Percentiles rank a stretch among this genome's conserved stretches.
These are phyloP conservation scores for Didymella lethalis DNA, from an alignment of 2,329 filamentous ascomycete species.

Conservation along the genomic window DNA sequence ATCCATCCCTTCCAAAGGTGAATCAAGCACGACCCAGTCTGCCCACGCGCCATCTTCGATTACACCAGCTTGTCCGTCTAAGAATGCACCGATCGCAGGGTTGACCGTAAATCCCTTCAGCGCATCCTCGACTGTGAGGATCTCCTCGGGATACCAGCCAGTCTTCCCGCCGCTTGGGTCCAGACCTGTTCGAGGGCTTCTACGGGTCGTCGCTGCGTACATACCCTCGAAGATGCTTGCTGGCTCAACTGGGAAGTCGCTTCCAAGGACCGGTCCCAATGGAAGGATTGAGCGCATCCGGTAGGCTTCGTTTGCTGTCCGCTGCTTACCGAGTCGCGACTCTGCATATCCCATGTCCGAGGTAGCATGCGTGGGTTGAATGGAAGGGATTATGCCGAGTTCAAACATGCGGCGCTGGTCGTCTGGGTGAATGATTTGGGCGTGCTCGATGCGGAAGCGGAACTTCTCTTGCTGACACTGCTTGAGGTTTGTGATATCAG, in stretches of 20 bases:
- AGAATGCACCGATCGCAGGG: constrained; percentile 66
- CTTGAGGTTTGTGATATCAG: constrained; percentile 41
- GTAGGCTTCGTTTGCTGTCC: constrained; percentile 67
- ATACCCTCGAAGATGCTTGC: constrained; percentile 72
- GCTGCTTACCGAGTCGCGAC: constrained; percentile 63
- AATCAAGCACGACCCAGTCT: constrained; percentile 75
- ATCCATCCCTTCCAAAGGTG: constrained; percentile 60
- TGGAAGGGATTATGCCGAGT: constrained; percentile 70
- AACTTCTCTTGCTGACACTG: constrained; percentile 64
- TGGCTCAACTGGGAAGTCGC: constrained; percentile 76
- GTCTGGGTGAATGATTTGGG: constrained; percentile 72
- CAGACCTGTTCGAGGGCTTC: constrained; percentile 60
- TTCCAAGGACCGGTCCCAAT: constrained; percentile 66
- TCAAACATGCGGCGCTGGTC: constrained; percentile 68
- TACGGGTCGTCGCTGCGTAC: constrained; percentile 71
- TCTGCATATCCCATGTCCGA: constrained; percentile 74
- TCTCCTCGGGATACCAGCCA: constrained; percentile 69
- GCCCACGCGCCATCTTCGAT: constrained; percentile 69
- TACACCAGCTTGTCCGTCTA: constrained; percentile 66
- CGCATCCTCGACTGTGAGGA: constrained; percentile 66
- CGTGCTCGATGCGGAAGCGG: constrained; percentile 74
- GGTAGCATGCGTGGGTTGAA: constrained; percentile 76
- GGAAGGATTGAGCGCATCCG: constrained; percentile 69
- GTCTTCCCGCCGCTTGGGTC: constrained; percentile 55
- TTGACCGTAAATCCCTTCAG: constrained; percentile 68